Percentiles rank a stretch among this genome's conserved stretches.
Evolutionary conservation across 2,329 filamentous ascomycete genomes (phyloP).

Genomic region (Berkeleyomyces rouxiae): DNA sequence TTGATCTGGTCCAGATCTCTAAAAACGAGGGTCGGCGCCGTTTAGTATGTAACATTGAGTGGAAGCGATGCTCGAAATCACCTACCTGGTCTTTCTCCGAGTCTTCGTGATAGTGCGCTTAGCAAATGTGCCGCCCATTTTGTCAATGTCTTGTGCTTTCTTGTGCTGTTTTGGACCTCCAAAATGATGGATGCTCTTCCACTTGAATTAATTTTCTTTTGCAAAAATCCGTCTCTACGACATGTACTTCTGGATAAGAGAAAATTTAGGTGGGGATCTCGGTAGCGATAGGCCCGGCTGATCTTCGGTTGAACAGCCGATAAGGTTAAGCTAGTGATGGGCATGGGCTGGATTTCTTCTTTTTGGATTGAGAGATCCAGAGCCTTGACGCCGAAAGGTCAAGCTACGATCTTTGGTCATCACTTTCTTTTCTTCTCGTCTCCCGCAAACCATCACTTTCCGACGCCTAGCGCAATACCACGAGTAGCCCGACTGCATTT

Average conservation of each 20-base stretch:
- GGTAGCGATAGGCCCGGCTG: neutral
- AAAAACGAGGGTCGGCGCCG: constrained; percentile 14
- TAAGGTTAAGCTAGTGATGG: constrained; percentile 19
- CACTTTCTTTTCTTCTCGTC: too few species aligned
- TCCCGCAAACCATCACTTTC: too few species aligned
- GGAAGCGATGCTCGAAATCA: neutral
- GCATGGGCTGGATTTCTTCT: neutral
- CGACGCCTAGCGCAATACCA: too few species aligned
- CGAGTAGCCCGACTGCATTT: too few species aligned
- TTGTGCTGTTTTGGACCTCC: neutral
- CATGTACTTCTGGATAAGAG: neutral
- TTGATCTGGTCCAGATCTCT: constrained; percentile 91
- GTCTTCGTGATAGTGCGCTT: constrained; percentile 58
- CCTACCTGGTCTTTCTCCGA: constrained; percentile 50
- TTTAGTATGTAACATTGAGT: constrained; percentile 11
- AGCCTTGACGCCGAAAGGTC: neutral
- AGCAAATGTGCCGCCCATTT: constrained; percentile 48
- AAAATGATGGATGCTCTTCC: neutral
- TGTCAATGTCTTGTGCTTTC: constrained; percentile 15
- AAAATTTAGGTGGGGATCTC: constrained; percentile 1
- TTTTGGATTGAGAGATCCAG: neutral
- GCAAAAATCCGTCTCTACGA: neutral
- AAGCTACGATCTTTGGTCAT: neutral
- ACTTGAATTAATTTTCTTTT: neutral
- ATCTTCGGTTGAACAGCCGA: neutral